A percentile compares a stretch with the other conserved stretches of the same genome.
phyloP scores from a whole-genome alignment of 148 eudicot genomes.

The Fagopyrum tataricum region DNA sequence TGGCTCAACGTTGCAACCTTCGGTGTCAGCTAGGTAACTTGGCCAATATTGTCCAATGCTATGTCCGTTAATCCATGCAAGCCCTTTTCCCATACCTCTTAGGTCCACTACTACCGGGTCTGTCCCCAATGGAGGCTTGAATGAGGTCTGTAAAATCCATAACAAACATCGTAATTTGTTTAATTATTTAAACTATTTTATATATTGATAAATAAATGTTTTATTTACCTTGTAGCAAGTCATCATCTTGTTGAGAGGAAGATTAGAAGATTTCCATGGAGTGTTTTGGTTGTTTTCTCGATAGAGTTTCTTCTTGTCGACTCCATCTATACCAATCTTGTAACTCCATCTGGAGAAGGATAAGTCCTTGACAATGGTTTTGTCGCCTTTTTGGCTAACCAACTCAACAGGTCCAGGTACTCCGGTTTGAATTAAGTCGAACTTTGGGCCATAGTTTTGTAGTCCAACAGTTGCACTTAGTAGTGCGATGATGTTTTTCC shows the following conservation, averaged over 20 bases:
- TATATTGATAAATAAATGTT: too few species aligned
- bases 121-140: conserved; percentile 25
- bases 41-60: conserved; percentile 38
- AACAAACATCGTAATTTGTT: too few species aligned
- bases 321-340: conserved; percentile 26
- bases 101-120: conserved; percentile 37
- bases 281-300: background rate
- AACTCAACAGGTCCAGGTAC: conserved; percentile 26
- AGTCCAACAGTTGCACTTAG: conserved; percentile 32
- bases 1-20: background rate
- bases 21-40: background rate
- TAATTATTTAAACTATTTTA: too few species aligned
- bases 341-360: conserved; percentile 24
- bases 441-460: conserved; percentile 33
- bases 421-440: conserved; percentile 22
- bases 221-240: conserved; percentile 39
- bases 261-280: conserved; percentile 15
- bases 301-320: conserved; percentile 16
- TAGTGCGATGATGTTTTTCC: conserved; percentile 25
- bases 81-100: conserved; percentile 30
- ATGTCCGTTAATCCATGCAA: conserved; percentile 35
- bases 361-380: conserved; percentile 21
- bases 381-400: conserved; percentile 11
- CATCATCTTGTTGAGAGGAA: conserved; percentile 23
- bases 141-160: conserved; percentile 19